Evolutionary conservation across 2,329 filamentous ascomycete genomes (phyloP), one percentile per base, ranked within the genome.

Genomic region (Phialocephala sp.): DNA sequence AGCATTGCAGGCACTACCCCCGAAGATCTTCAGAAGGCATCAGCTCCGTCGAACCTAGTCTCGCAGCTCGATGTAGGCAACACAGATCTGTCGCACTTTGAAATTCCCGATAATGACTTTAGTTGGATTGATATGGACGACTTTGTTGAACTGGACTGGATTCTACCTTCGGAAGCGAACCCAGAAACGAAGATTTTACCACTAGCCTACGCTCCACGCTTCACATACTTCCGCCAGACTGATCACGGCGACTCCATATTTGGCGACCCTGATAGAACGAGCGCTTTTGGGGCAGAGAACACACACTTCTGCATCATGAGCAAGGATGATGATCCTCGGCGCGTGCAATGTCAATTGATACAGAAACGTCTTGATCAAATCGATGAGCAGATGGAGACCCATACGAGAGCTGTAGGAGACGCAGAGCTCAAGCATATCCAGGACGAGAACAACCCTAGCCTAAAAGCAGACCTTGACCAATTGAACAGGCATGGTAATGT

Each of bases 121-220:
- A 93, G 90, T 63, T 99, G 95, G 95, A 94, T 99, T 68, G 95
- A 99, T 75, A 98, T 99, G 93, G 95, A 99, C 76, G 95, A 99
- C 76, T 99, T 99, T 78, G 94, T 99, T 36, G 95, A 99, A 77
- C 82, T 99, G 24, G 96, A 97, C 76, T 98, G 94, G 94, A 94
- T 97, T 62, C 80, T 97, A 27, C 94, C 94, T 0, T 91, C 92
- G 15, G 92, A 97, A 75, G 88, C 91, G 37, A 96, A 97, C 71
- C 94, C 94, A 0, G 91, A 96, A 71, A 98, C 94, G 0, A 94
- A 95, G 77, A 99, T 99, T 55, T 80, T 99, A 62, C 96, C 96
- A 0, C 84, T 99, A 9, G 94, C 92, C 0, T 98, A 90, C 73
- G 92, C 94, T 22, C 96, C 95, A n/a, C 88, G 95, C 1, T 91